phyloP scores from a whole-genome alignment of 441 rosid species.

The Sinapis alba region DNA sequence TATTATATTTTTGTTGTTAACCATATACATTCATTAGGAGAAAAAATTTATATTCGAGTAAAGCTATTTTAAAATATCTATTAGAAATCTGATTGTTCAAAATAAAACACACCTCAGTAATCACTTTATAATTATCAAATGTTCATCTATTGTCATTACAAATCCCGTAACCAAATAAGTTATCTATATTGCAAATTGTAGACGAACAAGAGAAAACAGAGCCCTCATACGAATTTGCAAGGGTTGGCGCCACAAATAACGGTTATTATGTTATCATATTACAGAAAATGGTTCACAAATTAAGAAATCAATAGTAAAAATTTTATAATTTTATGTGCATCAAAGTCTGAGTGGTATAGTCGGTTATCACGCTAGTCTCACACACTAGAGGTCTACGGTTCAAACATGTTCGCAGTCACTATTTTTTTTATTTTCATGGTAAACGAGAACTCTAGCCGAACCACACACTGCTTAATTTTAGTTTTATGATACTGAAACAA shows the following conservation, averaged over 20 bases:
- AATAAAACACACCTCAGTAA: background rate
- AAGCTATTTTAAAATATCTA: background rate
- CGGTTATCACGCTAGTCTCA: constrained; percentile 99
- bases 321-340: background rate
- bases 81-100: no score
- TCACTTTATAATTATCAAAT: background rate
- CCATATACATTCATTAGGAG: no score
- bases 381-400: constrained; percentile 98
- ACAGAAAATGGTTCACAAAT: background rate
- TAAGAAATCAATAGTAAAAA: background rate
- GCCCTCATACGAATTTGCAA: background rate
- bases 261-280: background rate
- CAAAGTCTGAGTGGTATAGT: constrained; percentile 94
- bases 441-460: background rate
- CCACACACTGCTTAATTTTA: background rate
- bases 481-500: background rate
- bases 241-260: background rate
- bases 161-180: background rate
- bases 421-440: background rate
- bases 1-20: no score
- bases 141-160: background rate
- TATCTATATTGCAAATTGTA: background rate
- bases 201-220: background rate
- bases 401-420: background rate
- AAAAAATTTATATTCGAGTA: background rate